Conservation (phyloP, 1,284 basidiomycete genomes). For the Gomphus bonarii region DNA sequence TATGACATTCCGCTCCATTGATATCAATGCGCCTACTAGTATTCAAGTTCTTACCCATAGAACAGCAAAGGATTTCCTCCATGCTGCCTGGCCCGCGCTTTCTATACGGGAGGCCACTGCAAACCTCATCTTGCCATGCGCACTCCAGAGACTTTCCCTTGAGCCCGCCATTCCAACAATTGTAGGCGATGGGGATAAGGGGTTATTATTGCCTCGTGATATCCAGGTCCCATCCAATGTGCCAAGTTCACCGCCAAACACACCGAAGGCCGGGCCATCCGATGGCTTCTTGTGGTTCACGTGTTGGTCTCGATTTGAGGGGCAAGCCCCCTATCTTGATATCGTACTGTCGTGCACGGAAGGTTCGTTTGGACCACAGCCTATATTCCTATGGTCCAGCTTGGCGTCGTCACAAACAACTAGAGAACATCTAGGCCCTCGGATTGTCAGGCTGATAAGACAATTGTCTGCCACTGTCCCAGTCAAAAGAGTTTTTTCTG, state of each 20-base stretch:
- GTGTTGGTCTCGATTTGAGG: not conserved
- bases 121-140: not conserved
- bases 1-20: too few relatives aligned
- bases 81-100: slow-evolving; percentile 7
- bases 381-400: slow-evolving; percentile 29
- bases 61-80: not conserved
- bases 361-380: slow-evolving; percentile 40
- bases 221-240: not conserved
- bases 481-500: not conserved
- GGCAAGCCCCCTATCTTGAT: slow-evolving; percentile 24
- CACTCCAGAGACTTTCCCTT: not conserved
- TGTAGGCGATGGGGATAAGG: not conserved
- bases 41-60: not conserved
- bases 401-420: slow-evolving; percentile 15
- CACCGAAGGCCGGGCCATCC: not conserved
- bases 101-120: slow-evolving; percentile 3
- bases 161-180: not conserved
- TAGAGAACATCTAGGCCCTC: slow-evolving; percentile 21
- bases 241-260: not conserved
- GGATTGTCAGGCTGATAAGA: slow-evolving; percentile 19
- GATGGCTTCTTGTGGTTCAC: not conserved
- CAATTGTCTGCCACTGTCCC: slow-evolving; percentile 23
- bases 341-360: slow-evolving; percentile 50
- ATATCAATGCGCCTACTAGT: not conserved
- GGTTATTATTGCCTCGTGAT: not conserved